Conservation (phyloP, 2,329 filamentous ascomycete genomes). For the Talaromyces sp. region DNA sequence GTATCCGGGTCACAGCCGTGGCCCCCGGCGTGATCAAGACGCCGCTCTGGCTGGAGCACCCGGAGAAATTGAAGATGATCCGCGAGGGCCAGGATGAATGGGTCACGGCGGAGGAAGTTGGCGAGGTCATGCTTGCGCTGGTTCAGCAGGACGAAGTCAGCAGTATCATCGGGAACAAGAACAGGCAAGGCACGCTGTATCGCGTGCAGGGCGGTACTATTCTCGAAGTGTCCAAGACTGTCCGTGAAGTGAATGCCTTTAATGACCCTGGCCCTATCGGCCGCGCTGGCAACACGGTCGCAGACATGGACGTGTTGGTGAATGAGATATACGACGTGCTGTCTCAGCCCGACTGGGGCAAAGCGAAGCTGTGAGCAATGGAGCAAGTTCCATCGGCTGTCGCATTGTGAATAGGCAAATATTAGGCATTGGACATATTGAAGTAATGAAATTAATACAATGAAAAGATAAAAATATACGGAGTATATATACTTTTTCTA, state of each 20-base stretch:
- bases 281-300: constrained; percentile 42
- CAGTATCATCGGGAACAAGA: constrained; percentile 28
- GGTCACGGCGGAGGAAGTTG: constrained; percentile 58
- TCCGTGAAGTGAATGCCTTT: constrained; percentile 45
- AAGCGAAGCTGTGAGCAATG: constrained; percentile 20
- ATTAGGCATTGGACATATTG: not conserved
- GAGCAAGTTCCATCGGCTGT: not conserved
- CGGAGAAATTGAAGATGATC: constrained; percentile 53
- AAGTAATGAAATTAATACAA: not conserved
- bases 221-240: constrained; percentile 52
- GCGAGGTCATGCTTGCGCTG: constrained; percentile 52
- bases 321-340: constrained; percentile 49
- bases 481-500: too few species aligned
- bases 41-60: constrained; percentile 57
- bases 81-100: constrained; percentile 46
- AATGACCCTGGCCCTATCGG: constrained; percentile 51
- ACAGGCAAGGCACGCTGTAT: constrained; percentile 24
- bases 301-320: constrained; percentile 35
- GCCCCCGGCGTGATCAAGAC: constrained; percentile 58
- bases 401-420: not conserved
- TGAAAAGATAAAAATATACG: too few species aligned
- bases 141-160: constrained; percentile 45
- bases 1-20: constrained; percentile 55
- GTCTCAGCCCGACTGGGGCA: constrained; percentile 46
- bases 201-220: constrained; percentile 46